Evolutionary conservation across 495 filamentous ascomycete species (phyloP).

Genomic region (Trichodelitschia bisporula): DNA sequence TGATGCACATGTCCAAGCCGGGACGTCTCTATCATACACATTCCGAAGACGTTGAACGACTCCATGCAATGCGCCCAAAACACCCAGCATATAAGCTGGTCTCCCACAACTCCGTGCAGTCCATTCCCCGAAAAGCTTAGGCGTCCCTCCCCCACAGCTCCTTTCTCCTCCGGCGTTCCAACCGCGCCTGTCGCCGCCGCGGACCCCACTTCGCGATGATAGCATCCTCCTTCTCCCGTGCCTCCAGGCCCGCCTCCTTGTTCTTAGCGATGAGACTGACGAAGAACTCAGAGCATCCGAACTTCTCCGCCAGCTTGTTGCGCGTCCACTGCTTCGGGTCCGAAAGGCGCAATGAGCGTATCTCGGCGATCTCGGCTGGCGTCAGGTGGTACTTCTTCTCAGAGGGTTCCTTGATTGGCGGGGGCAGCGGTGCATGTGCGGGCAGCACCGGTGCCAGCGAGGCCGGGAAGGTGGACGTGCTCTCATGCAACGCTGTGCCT

Average conservation of each 20-base stretch:
- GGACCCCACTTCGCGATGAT: slow-evolving; percentile 51
- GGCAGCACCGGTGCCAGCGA: background rate
- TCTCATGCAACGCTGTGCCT: background rate
- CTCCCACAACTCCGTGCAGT: too few species aligned
- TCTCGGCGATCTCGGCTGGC: slow-evolving; percentile 49
- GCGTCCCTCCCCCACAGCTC: slow-evolving; percentile 29
- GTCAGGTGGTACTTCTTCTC: slow-evolving; percentile 51
- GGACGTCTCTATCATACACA: too few species aligned
- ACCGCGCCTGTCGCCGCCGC: slow-evolving; percentile 40
- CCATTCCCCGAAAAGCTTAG: too few species aligned
- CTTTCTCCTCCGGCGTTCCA: slow-evolving; percentile 45
- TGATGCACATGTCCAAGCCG: too few species aligned
- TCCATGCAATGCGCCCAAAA: too few species aligned
- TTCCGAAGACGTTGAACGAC: too few species aligned
- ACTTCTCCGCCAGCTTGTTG: slow-evolving; percentile 40
- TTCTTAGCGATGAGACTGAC: slow-evolving; percentile 30
- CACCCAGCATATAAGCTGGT: too few species aligned
- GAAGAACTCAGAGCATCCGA: slow-evolving; percentile 54
- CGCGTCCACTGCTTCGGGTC: slow-evolving; percentile 57
- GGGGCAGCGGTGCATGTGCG: slow-evolving; percentile 2
- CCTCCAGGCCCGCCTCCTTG: slow-evolving; percentile 18
- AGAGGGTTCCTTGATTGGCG: background rate
- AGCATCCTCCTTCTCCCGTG: slow-evolving; percentile 23
- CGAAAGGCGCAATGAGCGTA: slow-evolving; percentile 36
- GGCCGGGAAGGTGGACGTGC: too few species aligned